Conservation (phyloP, 2,329 filamentous ascomycete species). For the Nannizzia gypsea region DNA sequence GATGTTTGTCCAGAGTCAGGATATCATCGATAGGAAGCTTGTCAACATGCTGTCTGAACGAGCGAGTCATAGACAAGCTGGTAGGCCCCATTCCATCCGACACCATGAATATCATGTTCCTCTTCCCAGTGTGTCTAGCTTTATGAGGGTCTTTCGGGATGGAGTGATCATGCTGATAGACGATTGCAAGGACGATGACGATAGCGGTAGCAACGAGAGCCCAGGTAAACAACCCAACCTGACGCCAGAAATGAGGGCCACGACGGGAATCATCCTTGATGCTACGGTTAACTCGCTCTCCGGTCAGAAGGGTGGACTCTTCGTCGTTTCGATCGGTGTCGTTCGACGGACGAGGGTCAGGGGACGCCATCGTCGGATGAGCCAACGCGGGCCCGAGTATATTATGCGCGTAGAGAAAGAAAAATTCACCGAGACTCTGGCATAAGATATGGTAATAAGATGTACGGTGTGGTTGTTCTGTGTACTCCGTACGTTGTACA, state of each 20-base stretch:
- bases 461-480: not conserved
- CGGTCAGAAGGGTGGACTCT: slow-evolving; percentile 51
- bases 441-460: not conserved
- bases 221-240: slow-evolving; percentile 69
- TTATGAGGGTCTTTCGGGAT: slow-evolving; percentile 19
- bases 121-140: slow-evolving; percentile 51
- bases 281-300: slow-evolving; percentile 34
- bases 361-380: slow-evolving; percentile 1
- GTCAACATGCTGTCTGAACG: slow-evolving; percentile 67
- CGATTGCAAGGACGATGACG: slow-evolving; percentile 68
- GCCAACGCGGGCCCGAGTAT: not conserved
- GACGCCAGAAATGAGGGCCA: slow-evolving; percentile 52
- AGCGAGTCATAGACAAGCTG: slow-evolving; percentile 73
- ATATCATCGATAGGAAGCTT: slow-evolving; percentile 62
- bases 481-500: not conserved
- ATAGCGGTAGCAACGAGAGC: slow-evolving; percentile 66
- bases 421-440: not conserved
- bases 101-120: slow-evolving; percentile 97
- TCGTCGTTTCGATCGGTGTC: slow-evolving; percentile 45
- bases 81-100: slow-evolving; percentile 97
- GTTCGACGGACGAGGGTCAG: slow-evolving; percentile 39
- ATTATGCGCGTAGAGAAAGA: not conserved
- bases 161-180: slow-evolving; percentile 51
- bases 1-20: slow-evolving; percentile 70
- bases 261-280: slow-evolving; percentile 19